A percentile compares a stretch with the other conserved stretches of the same genome.
Conservation (phyloP, 2,329 filamentous ascomycete species). For the Thermothelomyces thermophilus region DNA sequence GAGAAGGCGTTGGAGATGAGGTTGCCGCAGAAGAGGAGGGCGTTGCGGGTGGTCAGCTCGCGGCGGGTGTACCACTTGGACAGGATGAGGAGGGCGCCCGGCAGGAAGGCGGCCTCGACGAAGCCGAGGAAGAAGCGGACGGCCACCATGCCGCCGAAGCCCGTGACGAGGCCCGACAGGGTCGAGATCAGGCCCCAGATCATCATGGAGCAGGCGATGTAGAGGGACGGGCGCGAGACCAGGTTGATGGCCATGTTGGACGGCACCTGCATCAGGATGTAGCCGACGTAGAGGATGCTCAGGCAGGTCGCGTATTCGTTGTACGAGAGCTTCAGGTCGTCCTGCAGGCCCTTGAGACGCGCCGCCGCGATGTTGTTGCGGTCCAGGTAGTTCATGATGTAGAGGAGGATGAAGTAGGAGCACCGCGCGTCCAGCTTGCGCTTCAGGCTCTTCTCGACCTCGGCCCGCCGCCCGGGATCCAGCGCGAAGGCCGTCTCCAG, state of each 20-base stretch:
- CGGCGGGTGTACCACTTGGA: constrained; percentile 62
- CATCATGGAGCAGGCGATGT: constrained; percentile 44
- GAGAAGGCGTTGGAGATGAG: constrained; percentile 56
- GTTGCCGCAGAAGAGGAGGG: constrained; percentile 53
- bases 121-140: constrained; percentile 56
- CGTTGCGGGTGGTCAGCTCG: constrained; percentile 48
- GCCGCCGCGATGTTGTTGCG: constrained; percentile 64
- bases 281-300: constrained; percentile 60
- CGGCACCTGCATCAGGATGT: constrained; percentile 57
- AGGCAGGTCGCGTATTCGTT: constrained; percentile 58
- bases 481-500: constrained; percentile 11
- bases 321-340: constrained; percentile 49
- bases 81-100: constrained; percentile 56
- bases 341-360: constrained; percentile 56
- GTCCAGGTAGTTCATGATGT: constrained; percentile 69
- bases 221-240: constrained; percentile 45
- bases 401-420: constrained; percentile 65
- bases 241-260: constrained; percentile 53
- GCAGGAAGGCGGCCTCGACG: constrained; percentile 58
- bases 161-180: constrained; percentile 45
- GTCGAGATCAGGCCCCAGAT: constrained; percentile 57
- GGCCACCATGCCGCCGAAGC: constrained; percentile 48
- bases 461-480: constrained; percentile 41
- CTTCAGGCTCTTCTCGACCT: constrained; percentile 58
- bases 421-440: constrained; percentile 65